phyloP scores from a whole-genome alignment of 257 asterid species.

The Gentiana macrophylla region DNA sequence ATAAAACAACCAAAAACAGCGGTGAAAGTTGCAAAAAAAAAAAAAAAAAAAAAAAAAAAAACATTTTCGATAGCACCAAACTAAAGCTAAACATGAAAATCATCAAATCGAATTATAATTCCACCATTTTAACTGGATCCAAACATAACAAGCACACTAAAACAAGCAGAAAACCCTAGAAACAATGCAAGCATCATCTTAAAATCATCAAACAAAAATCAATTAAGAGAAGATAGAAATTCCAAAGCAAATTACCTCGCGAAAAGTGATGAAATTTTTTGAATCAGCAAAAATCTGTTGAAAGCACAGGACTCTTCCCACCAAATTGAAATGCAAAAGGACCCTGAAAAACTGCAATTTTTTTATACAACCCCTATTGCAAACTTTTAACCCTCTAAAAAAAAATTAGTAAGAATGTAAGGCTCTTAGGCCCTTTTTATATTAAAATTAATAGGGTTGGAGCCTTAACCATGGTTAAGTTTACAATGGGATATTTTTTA shows the following conservation, averaged over 20 bases:
- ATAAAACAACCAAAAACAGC: no score
- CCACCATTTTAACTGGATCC: slow-evolving; percentile 36
- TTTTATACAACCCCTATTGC: slow-evolving; percentile 22
- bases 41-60: no score
- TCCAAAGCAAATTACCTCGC: slow-evolving; percentile 6
- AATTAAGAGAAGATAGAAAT: background rate
- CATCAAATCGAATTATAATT: slow-evolving; percentile 8
- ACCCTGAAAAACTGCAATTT: slow-evolving; percentile 18
- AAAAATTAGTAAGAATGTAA: no score
- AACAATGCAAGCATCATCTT: slow-evolving; percentile 10
- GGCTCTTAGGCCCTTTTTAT: no score
- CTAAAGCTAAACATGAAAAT: no score
- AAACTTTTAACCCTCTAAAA: no score
- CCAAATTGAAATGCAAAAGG: slow-evolving; percentile 27
- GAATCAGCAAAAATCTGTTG: slow-evolving; percentile 16
- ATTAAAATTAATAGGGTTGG: no score
- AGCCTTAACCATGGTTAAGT: no score
- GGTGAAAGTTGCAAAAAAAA: no score
- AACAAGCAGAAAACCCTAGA: slow-evolving; percentile 25
- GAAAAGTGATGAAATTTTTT: slow-evolving; percentile 8
- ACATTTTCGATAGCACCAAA: background rate
- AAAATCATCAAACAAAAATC: slow-evolving; percentile 2
- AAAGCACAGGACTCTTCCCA: slow-evolving; percentile 19
- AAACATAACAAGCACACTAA: slow-evolving; percentile 16
- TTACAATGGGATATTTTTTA: no score